Base-by-base conservation (phyloP, 2,329 filamentous ascomycete genomes). In the Talaromyces sp. region DNA sequence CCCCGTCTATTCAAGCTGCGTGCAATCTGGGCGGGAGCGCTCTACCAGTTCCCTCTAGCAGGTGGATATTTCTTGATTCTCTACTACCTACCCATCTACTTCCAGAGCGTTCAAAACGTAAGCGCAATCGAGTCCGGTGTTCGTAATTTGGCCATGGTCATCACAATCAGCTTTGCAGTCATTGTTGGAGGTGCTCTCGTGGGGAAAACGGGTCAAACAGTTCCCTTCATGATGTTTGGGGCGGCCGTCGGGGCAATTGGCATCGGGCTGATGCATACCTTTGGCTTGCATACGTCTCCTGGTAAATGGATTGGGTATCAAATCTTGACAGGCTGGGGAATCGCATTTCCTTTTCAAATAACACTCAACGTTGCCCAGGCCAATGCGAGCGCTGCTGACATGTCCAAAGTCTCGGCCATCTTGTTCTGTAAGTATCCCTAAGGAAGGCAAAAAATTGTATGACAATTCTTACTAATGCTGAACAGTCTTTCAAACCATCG, bases 101-200 rank as follows among this genome's bases (percentile, higher is more conserved):
- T 60, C n/a, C 58, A 60, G 29, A 56, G 54, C 11, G 51, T 60
- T 8, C 43, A 43, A 60, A 46, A 46, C 55, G 69, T 66, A 9
- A 69, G 63, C 13, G 67, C 78, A 1, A 65, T 69, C 26, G 56
- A 63, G 32, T 75, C 71, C 7, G 78, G 78, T 17, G 68, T 80
- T 13, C 66, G 69, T 49, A 79, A 77, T 58, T 65, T 80, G 4
- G 73, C 78, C 14, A 64, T 78, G n/a, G 73, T 81, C 7, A 60
- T 80, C 8, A 67, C 68, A 9, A 62, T 67, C 35, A 63, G 64
- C 17, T 54, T 76, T 13, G 67, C 65, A 56, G 66, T 65, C 8
- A 58, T 73, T 51, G 46, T 66, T 13, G 65, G 66, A 7, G 74
- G 74, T 29, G 64, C 43, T 8, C 54, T 67, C 19, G 65, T 75